These are phyloP conservation scores for Leucosporidium yakuticum DNA, from an alignment of 768 basidiomycete genomes.

Conservation along the genomic window DNA sequence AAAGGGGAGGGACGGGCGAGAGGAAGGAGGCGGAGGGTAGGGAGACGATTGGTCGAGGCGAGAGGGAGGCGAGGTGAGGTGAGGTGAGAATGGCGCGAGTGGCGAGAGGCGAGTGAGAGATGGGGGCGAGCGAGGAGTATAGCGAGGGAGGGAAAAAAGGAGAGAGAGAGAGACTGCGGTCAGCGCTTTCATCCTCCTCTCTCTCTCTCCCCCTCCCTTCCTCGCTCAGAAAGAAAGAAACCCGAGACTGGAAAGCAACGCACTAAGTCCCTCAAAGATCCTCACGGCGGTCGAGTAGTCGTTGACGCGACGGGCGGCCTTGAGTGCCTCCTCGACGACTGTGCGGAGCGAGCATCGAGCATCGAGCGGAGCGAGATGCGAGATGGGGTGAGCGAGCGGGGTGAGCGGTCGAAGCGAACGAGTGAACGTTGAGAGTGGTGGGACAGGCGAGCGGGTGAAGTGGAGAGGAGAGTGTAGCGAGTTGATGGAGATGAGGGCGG, in stretches of 20 bases:
- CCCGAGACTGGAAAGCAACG: neutral
- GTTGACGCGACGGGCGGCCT: constrained; percentile 82
- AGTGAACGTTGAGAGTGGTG: neutral
- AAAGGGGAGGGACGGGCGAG: too few relatives aligned
- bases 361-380: neutral
- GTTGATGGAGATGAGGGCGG: too few relatives aligned
- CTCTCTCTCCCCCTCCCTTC: neutral
- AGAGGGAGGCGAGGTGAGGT: too few relatives aligned
- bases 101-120: too few relatives aligned
- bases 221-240: neutral
- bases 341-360: constrained; percentile 27
- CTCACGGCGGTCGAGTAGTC: constrained; percentile 96
- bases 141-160: neutral
- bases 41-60: too few relatives aligned
- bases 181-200: neutral
- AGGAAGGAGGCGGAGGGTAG: too few relatives aligned
- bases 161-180: neutral
- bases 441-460: too few relatives aligned
- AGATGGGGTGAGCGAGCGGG: neutral
- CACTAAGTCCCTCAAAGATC: constrained; percentile 81
- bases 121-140: neutral
- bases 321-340: constrained; percentile 80
- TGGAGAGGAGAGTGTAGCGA: neutral
- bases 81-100: too few relatives aligned
- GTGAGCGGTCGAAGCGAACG: neutral